A percentile compares a stretch with the other conserved stretches of the same genome.
Conservation (phyloP, 2,329 filamentous ascomycete genomes). For the Amesomyces nigricolor region DNA sequence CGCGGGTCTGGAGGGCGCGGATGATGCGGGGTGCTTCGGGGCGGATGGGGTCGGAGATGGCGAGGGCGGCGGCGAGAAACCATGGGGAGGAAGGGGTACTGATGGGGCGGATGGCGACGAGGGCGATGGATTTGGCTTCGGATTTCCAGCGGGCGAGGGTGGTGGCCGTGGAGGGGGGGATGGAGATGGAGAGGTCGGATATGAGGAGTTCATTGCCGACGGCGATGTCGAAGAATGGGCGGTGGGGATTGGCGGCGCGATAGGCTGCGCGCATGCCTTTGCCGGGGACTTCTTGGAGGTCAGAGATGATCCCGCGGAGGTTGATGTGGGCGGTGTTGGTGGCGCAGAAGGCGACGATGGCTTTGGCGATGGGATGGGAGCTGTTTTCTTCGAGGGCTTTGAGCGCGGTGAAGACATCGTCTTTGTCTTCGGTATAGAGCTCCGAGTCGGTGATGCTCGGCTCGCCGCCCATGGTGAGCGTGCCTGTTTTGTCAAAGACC, state of each 20-base stretch:
- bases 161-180: constrained; percentile 33
- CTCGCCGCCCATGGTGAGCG: constrained; percentile 67
- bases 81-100: constrained; percentile 30
- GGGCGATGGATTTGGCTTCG: constrained; percentile 58
- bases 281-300: constrained; percentile 63
- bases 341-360: constrained; percentile 59
- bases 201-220: constrained; percentile 72
- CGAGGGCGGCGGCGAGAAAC: constrained; percentile 59
- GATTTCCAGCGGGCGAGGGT: constrained; percentile 52
- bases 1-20: constrained; percentile 54
- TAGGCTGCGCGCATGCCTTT: constrained; percentile 62
- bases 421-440: constrained; percentile 34
- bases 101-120: constrained; percentile 44
- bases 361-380: constrained; percentile 68
- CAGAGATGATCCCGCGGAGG: constrained; percentile 29
- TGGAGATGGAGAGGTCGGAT: constrained; percentile 39
- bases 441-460: constrained; percentile 58
- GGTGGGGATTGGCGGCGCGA: constrained; percentile 25
- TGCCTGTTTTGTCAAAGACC: constrained; percentile 87
- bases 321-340: constrained; percentile 27
- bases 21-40: constrained; percentile 64
- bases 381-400: constrained; percentile 64
- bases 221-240: constrained; percentile 46
- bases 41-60: constrained; percentile 76
- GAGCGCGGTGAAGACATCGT: constrained; percentile 46